These are phyloP conservation scores for Clarireedia paspali DNA, from an alignment of 2,329 filamentous ascomycete species.

Conservation along the genomic window DNA sequence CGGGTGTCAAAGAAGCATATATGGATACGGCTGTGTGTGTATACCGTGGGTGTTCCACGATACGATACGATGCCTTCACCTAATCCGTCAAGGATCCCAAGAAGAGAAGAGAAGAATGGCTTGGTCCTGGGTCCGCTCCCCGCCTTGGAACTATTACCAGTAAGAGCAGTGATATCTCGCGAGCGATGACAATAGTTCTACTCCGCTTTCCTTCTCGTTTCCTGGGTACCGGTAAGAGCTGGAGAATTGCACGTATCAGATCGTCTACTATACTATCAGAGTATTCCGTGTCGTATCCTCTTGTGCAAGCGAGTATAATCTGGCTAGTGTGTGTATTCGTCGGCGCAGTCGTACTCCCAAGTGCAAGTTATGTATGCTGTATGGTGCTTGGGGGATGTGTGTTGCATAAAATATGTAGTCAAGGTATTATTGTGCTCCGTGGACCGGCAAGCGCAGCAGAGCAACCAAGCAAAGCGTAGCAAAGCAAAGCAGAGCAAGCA, in stretches of 20 bases:
- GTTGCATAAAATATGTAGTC: no score
- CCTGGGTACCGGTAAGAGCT: not conserved
- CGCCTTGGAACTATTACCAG: not conserved
- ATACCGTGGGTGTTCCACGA: no score
- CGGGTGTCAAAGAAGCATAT: not conserved
- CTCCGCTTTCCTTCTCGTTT: conserved; percentile 1
- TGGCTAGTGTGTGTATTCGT: no score
- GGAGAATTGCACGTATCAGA: conserved; percentile 2
- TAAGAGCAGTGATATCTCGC: not conserved
- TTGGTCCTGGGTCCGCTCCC: not conserved
- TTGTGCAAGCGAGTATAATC: no score
- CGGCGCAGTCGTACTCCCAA: no score
- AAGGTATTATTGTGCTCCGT: not conserved
- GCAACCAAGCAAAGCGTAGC: not conserved
- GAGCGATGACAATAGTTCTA: conserved; percentile 3
- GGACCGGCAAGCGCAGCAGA: not conserved
- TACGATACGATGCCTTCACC: no score
- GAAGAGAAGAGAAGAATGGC: not conserved
- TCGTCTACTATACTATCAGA: not conserved
- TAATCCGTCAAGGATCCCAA: not conserved
- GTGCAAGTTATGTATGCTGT: no score
- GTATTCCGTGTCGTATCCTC: not conserved
- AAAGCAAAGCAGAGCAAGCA: not conserved
- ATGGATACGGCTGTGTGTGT: not conserved
- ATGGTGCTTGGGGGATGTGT: no score